A percentile compares a stretch with the other conserved stretches of the same genome.
Conservation (phyloP, 305 asterid genomes). For the Fraxinus sp. region DNA sequence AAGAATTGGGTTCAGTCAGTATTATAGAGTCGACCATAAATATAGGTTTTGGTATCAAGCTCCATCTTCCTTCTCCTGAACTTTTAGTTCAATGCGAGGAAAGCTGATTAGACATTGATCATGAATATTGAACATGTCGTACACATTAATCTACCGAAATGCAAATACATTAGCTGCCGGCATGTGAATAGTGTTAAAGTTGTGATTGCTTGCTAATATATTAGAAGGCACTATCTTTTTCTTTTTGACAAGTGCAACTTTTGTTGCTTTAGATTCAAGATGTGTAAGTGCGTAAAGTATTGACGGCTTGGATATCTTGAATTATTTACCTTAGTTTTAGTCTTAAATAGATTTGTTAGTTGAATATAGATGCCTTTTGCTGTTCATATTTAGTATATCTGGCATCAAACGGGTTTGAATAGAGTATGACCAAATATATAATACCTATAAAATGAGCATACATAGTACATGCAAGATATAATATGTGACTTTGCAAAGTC, state of each 20-base stretch:
- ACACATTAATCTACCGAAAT: background rate
- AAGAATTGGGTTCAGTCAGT: background rate
- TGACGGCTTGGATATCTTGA: background rate
- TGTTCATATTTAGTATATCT: background rate
- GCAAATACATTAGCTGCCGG: background rate
- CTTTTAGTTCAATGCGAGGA: background rate
- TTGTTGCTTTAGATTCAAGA: background rate
- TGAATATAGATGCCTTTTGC: background rate
- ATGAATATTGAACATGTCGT: background rate
- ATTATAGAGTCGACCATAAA: background rate
- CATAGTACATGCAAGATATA: background rate
- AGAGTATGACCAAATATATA: background rate
- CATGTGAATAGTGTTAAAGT: background rate
- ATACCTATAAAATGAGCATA: background rate
- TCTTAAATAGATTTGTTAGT: background rate
- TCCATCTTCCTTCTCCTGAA: background rate
- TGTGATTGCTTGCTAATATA: background rate
- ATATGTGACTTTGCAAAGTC: background rate
- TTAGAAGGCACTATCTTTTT: background rate
- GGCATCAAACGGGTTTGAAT: background rate
- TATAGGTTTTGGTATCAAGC: background rate
- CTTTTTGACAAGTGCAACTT: background rate
- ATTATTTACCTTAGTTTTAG: background rate
- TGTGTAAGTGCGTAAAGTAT: background rate
- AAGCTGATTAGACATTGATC: background rate